A percentile compares a stretch with the other conserved stretches of the same genome.
Evolutionary conservation across 2,329 filamentous ascomycete species (phyloP).

Genomic region (Nannizziopsis arthrosporioides): DNA sequence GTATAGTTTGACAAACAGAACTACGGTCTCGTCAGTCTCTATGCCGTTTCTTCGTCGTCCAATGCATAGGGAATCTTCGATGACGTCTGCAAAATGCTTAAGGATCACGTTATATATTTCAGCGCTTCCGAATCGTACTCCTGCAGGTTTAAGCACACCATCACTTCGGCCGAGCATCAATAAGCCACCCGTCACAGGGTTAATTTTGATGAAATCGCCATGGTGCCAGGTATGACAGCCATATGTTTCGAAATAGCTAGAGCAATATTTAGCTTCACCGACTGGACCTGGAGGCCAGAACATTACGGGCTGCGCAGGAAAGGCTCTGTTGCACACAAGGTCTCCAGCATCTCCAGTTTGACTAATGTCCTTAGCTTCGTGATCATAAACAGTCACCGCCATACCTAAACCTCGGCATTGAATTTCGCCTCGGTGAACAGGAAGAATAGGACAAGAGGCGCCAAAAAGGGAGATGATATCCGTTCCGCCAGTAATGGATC

Average conservation of each 20-base stretch:
- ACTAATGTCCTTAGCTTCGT: slow-evolving; percentile 47
- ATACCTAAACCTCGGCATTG: slow-evolving; percentile 69
- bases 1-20: slow-evolving; percentile 73
- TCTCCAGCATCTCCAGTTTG: slow-evolving; percentile 64
- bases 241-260: slow-evolving; percentile 83
- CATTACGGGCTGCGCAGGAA: slow-evolving; percentile 79
- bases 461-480: slow-evolving; percentile 96
- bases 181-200: slow-evolving; percentile 61
- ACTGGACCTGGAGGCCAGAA: slow-evolving; percentile 62
- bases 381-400: slow-evolving; percentile 52
- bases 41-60: slow-evolving; percentile 57
- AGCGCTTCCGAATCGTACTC: slow-evolving; percentile 81
- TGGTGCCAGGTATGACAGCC: slow-evolving; percentile 66
- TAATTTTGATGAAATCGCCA: slow-evolving; percentile 73
- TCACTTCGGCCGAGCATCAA: slow-evolving; percentile 89
- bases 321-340: slow-evolving; percentile 72
- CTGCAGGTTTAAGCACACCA: slow-evolving; percentile 82
- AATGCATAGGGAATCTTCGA: slow-evolving; percentile 81
- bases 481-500: slow-evolving; percentile 88
- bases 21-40: slow-evolving; percentile 75
- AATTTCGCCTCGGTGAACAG: slow-evolving; percentile 61
- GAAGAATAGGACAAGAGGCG: slow-evolving; percentile 63
- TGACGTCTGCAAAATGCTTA: slow-evolving; percentile 62
- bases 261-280: slow-evolving; percentile 64
- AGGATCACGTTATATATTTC: slow-evolving; percentile 95